These are phyloP conservation scores for Proteromonas lacertae DNA, from an alignment of 352 stramenopile species.

Conservation along the genomic window DNA sequence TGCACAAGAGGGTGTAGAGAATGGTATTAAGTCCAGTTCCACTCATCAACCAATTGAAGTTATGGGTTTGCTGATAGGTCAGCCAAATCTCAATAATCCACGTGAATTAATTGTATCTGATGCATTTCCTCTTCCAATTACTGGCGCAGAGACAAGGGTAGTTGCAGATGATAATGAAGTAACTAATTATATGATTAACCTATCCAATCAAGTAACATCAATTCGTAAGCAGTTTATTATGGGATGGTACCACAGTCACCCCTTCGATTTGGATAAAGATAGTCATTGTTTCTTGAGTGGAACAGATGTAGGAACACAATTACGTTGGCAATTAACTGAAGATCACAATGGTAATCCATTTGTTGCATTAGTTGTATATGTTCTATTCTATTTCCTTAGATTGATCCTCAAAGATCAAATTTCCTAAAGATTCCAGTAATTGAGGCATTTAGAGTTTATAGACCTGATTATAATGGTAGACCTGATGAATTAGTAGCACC, in stretches of 20 bases:
- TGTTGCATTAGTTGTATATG: conserved; percentile 84
- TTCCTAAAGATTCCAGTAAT: conserved; percentile 59
- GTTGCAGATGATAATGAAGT: conserved; percentile 78
- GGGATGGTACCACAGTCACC: conserved; percentile 94
- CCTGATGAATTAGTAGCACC: conserved; percentile 62
- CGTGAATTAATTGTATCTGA: conserved; percentile 81
- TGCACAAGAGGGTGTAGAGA: conserved; percentile 81
- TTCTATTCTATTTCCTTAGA: too few relatives aligned
- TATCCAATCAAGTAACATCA: conserved; percentile 34
- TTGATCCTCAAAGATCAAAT: conserved; percentile 73
- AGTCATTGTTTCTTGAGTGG: conserved; percentile 84
- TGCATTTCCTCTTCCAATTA: conserved; percentile 82
- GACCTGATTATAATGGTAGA: conserved; percentile 60
- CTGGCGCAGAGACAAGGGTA: conserved; percentile 47
- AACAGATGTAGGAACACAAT: conserved; percentile 81
- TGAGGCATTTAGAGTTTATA: conserved; percentile 82
- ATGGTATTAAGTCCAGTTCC: conserved; percentile 66
- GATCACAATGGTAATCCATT: conserved; percentile 69
- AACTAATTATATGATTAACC: conserved; percentile 96
- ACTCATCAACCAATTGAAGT: conserved; percentile 93
- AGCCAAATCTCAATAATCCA: conserved; percentile 48
- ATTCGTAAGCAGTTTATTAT: conserved; percentile 77
- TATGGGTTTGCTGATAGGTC: conserved; percentile 85
- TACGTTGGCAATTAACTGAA: conserved; percentile 85
- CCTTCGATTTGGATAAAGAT: conserved; percentile 75